Conservation (phyloP, 2,329 filamentous ascomycete genomes). For the Apiospora sp. region DNA sequence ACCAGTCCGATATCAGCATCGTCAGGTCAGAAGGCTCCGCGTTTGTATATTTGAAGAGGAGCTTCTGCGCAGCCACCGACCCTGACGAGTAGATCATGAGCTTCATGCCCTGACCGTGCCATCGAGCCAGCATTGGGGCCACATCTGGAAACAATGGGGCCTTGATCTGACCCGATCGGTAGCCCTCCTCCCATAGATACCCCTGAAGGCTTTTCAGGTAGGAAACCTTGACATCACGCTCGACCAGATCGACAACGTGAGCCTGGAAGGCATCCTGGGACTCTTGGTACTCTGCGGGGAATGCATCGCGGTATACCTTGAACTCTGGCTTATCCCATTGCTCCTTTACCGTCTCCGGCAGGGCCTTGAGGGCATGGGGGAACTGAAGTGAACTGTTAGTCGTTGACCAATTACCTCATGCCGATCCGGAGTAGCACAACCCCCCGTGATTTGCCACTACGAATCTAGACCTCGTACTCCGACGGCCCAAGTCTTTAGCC, state of each 20-base stretch:
- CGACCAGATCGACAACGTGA: slow-evolving; percentile 75
- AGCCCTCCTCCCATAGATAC: slow-evolving; percentile 79
- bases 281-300: slow-evolving; percentile 69
- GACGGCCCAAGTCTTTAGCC: not conserved
- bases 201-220: slow-evolving; percentile 84
- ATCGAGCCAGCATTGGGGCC: slow-evolving; percentile 65
- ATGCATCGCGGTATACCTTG: slow-evolving; percentile 72
- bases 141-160: slow-evolving; percentile 82
- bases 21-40: slow-evolving; percentile 66
- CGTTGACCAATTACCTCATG: slow-evolving; percentile 7
- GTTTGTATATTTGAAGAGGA: slow-evolving; percentile 75
- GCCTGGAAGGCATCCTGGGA: slow-evolving; percentile 67
- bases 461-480: not conserved
- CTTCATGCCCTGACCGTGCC: slow-evolving; percentile 62
- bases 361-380: slow-evolving; percentile 75
- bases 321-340: slow-evolving; percentile 74
- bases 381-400: slow-evolving; percentile 59
- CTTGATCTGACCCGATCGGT: slow-evolving; percentile 71
- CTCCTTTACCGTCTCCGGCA: slow-evolving; percentile 68
- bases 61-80: slow-evolving; percentile 80
- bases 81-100: slow-evolving; percentile 85
- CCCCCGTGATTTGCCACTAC: slow-evolving; percentile 17
- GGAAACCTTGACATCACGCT: slow-evolving; percentile 75
- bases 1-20: slow-evolving; percentile 69
- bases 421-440: not conserved